Evolutionary conservation across 495 filamentous ascomycete genomes (phyloP).

Genomic region (Hypoxylon intermedium): DNA sequence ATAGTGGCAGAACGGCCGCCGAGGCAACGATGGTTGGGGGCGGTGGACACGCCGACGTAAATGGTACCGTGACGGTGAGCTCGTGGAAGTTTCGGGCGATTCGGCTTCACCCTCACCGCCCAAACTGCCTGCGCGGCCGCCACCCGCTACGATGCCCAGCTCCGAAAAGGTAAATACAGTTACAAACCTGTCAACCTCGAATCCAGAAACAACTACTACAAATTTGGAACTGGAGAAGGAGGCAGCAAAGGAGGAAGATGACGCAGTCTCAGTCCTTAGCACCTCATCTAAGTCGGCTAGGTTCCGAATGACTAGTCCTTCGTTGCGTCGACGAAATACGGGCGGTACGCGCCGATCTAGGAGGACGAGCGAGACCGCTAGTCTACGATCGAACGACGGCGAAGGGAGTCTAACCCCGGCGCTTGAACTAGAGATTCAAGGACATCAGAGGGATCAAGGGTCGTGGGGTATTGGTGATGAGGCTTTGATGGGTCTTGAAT

Average conservation of each 20-base stretch:
- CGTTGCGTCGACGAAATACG: constrained; percentile 38
- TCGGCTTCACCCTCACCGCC: constrained; percentile 40
- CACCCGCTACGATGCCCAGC: constrained; percentile 11
- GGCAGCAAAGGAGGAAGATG: constrained; percentile 33
- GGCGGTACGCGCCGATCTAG: constrained; percentile 40
- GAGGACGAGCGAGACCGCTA: constrained; percentile 46
- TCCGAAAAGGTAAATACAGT: constrained; percentile 16
- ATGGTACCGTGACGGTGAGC: constrained; percentile 95
- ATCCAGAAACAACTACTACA: constrained; percentile 14
- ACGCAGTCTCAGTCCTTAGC: constrained; percentile 42
- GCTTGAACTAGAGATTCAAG: constrained; percentile 51
- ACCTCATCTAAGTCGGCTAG: constrained; percentile 41
- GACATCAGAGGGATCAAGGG: constrained; percentile 49
- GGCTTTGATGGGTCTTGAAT: constrained; percentile 60
- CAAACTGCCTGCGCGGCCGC: constrained; percentile 25
- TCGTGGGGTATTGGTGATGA: constrained; percentile 65
- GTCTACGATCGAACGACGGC: constrained; percentile 46
- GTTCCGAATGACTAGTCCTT: constrained; percentile 28
- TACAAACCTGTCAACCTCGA: constrained; percentile 13
- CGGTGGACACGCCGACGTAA: constrained; percentile 92
- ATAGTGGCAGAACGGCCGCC: constrained; percentile 90
- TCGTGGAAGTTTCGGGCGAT: constrained; percentile 72
- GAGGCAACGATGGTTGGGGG: constrained; percentile 91
- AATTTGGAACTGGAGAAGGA: constrained; percentile 15
- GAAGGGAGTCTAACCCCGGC: constrained; percentile 42